Percentiles rank a stretch among this genome's conserved stretches.
Evolutionary conservation across 2,329 filamentous ascomycete genomes (phyloP).

Genomic region (Cladosporium sphaerospermum): DNA sequence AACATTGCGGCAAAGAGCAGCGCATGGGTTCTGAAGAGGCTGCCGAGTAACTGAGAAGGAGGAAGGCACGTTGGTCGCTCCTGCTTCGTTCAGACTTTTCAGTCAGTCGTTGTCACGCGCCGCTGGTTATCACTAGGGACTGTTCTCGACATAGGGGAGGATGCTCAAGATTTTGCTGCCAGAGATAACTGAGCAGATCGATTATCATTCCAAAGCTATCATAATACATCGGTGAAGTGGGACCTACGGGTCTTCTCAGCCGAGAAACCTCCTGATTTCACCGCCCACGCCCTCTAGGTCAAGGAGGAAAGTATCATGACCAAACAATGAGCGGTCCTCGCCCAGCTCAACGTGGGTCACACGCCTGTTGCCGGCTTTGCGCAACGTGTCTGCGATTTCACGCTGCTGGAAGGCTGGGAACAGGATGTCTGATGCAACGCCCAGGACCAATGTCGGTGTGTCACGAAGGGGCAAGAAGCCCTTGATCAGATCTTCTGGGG

Average conservation of each 20-base stretch:
- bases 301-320: slow-evolving; percentile 91
- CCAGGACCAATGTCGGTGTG: slow-evolving; percentile 80
- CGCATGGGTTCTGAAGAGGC: too few species aligned
- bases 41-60: too few species aligned
- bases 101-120: neutral
- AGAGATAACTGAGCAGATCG: neutral
- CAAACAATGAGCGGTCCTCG: slow-evolving; percentile 89
- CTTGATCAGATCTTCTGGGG: slow-evolving; percentile 71
- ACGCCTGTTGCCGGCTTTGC: slow-evolving; percentile 66
- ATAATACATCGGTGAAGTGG: neutral
- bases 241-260: slow-evolving; percentile 35
- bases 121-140: neutral
- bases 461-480: slow-evolving; percentile 67
- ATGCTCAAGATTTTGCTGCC: neutral
- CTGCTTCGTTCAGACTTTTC: too few species aligned
- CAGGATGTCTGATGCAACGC: slow-evolving; percentile 89
- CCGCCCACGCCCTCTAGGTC: slow-evolving; percentile 90
- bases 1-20: too few species aligned
- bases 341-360: slow-evolving; percentile 88
- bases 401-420: slow-evolving; percentile 98
- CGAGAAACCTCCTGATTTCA: slow-evolving; percentile 71
- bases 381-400: slow-evolving; percentile 81
- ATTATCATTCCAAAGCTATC: neutral
- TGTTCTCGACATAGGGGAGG: neutral
- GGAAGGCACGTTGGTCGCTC: too few species aligned